Base-by-base conservation (phyloP, 164 flowering plant genomes). In the Protea cynaroides region DNA sequence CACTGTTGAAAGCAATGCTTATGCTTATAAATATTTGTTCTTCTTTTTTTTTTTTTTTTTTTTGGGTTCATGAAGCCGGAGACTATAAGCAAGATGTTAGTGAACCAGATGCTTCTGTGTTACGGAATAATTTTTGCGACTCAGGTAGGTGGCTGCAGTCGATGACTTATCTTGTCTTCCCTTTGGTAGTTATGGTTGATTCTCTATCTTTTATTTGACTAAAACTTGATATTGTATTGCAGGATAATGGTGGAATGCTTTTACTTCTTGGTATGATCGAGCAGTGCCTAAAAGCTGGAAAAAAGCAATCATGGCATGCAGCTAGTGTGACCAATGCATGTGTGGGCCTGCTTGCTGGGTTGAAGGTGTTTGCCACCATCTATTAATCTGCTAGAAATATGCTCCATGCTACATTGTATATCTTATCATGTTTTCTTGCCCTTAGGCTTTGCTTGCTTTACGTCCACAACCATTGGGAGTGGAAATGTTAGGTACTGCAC, bases 71-170 rank as follows among this genome's bases (percentile, higher is more conserved):
- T 89, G 85, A 75, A 94, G 99, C 96, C 99, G 58, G 99, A 86
- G 80, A 81, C 90, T 40, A 69, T 83, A 61, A 82, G 82, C 76
- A 91, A 88, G 79, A 82, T 84, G 71, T 64, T 89, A 79, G 96
- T 91, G 68, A 94, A 94, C 76, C 96, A 94, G 78, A 91, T 80
- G 97, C 89, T 94, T 21, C 84, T 86, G 22, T 88, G 90, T 78
- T 88, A 89, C 66, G 97, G 97, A 50, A 71, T 77, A 56, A 78
- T 89, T 65, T 91, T 94, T 83, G 95, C 99, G 58, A 74, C 84
- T 74, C 88, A 89, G 88, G 99, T 89, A 66, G 22, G 62, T 72
- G 65, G 65, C n/a, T 49, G 29, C 58, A 0, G 50, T 37, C 19
- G 22, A 22, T 68, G 18, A 9, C 52, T 67, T 8, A 11, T 9